A percentile compares a stretch with the other conserved stretches of the same genome.
Conservation (phyloP, 306 rosid genomes). For the Elaeagnus macrophylla region DNA sequence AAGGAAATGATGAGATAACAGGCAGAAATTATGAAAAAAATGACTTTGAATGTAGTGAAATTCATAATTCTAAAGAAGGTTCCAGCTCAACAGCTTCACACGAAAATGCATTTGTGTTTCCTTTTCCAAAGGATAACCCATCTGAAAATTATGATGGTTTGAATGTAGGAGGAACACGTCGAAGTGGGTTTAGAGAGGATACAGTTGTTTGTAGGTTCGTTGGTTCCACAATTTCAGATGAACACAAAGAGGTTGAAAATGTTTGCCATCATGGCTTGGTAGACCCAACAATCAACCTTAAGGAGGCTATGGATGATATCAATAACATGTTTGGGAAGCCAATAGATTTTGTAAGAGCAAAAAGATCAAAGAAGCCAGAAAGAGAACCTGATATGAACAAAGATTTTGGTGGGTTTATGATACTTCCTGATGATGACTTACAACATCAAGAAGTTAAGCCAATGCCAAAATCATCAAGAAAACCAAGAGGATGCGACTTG, state of each 20-base stretch:
- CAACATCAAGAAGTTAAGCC: constrained; percentile 31
- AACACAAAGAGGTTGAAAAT: constrained; percentile 70
- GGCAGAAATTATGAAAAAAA: constrained; percentile 20
- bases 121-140: constrained; percentile 43
- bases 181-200: constrained; percentile 71
- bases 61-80: constrained; percentile 27
- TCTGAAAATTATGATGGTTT: constrained; percentile 37
- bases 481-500: constrained; percentile 44
- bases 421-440: constrained; percentile 67
- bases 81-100: constrained; percentile 38
- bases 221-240: constrained; percentile 73
- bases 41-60: constrained; percentile 17
- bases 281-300: constrained; percentile 88
- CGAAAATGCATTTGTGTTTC: constrained; percentile 45
- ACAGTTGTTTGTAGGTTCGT: constrained; percentile 82
- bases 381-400: constrained; percentile 33
- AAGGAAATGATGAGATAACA: constrained; percentile 23
- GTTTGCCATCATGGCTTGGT: constrained; percentile 93
- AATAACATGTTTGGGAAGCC: constrained; percentile 96
- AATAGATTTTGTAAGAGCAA: constrained; percentile 65
- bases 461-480: constrained; percentile 27
- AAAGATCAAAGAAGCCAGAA: constrained; percentile 47
- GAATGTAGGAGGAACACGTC: constrained; percentile 28
- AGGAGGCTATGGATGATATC: constrained; percentile 94
- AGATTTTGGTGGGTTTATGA: constrained; percentile 58